Conservation (phyloP, 2,329 filamentous ascomycete species). For the Graphilbum ipis-grandicollis region DNA sequence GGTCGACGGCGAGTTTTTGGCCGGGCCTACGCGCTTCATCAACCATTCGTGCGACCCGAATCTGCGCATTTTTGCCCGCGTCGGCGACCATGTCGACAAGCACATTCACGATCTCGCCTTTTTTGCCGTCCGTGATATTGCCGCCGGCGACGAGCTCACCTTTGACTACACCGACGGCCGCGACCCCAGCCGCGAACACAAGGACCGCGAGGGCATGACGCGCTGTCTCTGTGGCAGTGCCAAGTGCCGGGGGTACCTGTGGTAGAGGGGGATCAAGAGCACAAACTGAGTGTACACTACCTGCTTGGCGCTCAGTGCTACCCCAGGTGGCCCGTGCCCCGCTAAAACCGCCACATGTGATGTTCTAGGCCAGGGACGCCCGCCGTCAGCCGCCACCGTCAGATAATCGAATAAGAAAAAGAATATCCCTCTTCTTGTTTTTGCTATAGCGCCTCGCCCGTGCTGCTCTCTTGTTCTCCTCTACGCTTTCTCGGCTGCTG, state of each 20-base stretch:
- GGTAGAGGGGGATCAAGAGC: conserved; percentile 33
- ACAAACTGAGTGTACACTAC: too few species aligned
- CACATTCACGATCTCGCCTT: conserved; percentile 61
- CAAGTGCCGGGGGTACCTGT: conserved; percentile 53
- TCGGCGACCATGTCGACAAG: conserved; percentile 59
- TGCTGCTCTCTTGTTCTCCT: background rate
- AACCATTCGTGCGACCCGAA: conserved; percentile 74
- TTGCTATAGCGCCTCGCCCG: too few species aligned
- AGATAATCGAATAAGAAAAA: too few species aligned
- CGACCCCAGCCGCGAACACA: background rate
- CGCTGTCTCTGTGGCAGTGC: conserved; percentile 43
- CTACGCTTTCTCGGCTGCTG: background rate
- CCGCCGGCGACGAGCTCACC: conserved; percentile 50
- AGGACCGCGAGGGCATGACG: conserved; percentile 29
- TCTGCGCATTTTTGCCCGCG: conserved; percentile 60
- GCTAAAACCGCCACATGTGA: conserved; percentile 5
- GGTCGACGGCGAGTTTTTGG: conserved; percentile 58
- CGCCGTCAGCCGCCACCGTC: too few species aligned
- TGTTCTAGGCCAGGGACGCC: background rate
- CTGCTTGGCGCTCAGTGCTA: too few species aligned
- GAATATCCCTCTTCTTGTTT: too few species aligned
- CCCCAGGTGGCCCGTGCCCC: background rate
- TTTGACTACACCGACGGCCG: conserved; percentile 65
- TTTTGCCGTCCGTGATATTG: conserved; percentile 53
- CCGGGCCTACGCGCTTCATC: conserved; percentile 64